Conservation (phyloP, 768 basidiomycete genomes). For the Lactarius deliciosus region DNA sequence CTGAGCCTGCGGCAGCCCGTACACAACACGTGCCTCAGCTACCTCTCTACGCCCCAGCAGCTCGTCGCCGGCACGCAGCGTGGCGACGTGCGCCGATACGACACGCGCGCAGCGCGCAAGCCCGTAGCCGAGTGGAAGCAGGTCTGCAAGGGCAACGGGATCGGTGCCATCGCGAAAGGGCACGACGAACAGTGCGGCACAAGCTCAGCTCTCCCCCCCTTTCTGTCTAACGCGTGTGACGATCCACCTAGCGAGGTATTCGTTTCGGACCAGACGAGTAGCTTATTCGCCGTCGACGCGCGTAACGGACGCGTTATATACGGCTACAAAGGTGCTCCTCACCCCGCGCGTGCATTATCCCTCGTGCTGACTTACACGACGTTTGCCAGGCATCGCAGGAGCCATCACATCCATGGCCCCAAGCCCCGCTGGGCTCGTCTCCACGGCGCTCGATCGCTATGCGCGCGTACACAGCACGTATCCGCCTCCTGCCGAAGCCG, state of each 20-base stretch:
- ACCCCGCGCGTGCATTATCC: not conserved
- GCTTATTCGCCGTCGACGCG: conserved; percentile 64
- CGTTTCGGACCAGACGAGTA: conserved; percentile 62
- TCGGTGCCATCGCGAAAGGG: conserved; percentile 60
- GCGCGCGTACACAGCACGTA: conserved; percentile 65
- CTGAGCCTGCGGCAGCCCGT: conserved; percentile 77
- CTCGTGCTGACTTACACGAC: no score
- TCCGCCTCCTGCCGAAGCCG: conserved; percentile 48
- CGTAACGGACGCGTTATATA: conserved; percentile 65
- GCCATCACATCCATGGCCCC: conserved; percentile 64
- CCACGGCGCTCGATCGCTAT: conserved; percentile 67
- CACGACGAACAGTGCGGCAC: conserved; percentile 55
- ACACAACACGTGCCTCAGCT: conserved; percentile 67
- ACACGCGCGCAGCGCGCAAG: conserved; percentile 64
- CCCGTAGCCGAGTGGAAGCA: conserved; percentile 69
- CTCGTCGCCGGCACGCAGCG: conserved; percentile 70
- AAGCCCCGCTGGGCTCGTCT: conserved; percentile 54
- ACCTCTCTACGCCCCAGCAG: conserved; percentile 51
- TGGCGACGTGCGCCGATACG: conserved; percentile 76
- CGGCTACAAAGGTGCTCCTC: conserved; percentile 58
- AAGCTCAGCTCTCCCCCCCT: conserved; percentile 33
- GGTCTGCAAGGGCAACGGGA: conserved; percentile 58
- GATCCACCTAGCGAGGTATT: conserved; percentile 59
- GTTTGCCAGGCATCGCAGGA: conserved; percentile 56
- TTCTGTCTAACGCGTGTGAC: not conserved